These are phyloP conservation scores for Globisporangium yorkense DNA, from an alignment of 352 stramenopile genomes.

Conservation along the genomic window DNA sequence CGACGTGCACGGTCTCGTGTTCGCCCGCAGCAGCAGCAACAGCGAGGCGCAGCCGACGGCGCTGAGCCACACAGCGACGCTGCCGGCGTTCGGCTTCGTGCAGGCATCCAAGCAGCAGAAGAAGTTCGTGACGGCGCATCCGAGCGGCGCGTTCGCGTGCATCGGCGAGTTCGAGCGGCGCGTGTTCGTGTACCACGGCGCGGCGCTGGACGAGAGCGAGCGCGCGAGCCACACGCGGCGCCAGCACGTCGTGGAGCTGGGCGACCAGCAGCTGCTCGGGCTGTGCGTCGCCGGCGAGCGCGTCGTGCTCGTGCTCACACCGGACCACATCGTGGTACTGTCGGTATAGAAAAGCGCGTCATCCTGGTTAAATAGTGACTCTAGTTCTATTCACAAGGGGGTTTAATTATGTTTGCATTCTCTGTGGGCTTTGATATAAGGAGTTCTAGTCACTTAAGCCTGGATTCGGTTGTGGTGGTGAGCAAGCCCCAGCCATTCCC, in stretches of 20 bases:
- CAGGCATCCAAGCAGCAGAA: slow-evolving; percentile 87
- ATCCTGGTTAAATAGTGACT: slow-evolving; percentile 1
- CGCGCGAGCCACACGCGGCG: slow-evolving; percentile 37
- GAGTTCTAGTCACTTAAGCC: not conserved
- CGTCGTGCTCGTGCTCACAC: slow-evolving; percentile 50
- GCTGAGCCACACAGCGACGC: slow-evolving; percentile 42
- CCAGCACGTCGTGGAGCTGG: slow-evolving; percentile 69
- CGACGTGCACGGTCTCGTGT: slow-evolving; percentile 76
- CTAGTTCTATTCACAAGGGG: too few relatives aligned
- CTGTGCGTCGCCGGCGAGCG: slow-evolving; percentile 38
- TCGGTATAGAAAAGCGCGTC: slow-evolving; percentile 8
- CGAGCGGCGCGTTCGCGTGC: slow-evolving; percentile 43
- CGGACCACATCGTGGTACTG: slow-evolving; percentile 36
- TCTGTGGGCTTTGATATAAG: too few relatives aligned
- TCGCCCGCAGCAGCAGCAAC: slow-evolving; percentile 9
- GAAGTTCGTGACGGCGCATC: slow-evolving; percentile 71
- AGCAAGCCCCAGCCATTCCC: not conserved
- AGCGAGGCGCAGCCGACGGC: slow-evolving; percentile 15
- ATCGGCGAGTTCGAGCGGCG: slow-evolving; percentile 78
- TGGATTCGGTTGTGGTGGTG: not conserved
- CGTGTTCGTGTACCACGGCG: slow-evolving; percentile 67
- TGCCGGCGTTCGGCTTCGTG: slow-evolving; percentile 80
- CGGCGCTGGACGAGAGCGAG: slow-evolving; percentile 18
- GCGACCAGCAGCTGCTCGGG: slow-evolving; percentile 55
- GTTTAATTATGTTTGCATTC: too few relatives aligned